Evolutionary conservation across 768 basidiomycete genomes (phyloP), one percentile per base, ranked within the genome.

Genomic region (Mycena pura): DNA sequence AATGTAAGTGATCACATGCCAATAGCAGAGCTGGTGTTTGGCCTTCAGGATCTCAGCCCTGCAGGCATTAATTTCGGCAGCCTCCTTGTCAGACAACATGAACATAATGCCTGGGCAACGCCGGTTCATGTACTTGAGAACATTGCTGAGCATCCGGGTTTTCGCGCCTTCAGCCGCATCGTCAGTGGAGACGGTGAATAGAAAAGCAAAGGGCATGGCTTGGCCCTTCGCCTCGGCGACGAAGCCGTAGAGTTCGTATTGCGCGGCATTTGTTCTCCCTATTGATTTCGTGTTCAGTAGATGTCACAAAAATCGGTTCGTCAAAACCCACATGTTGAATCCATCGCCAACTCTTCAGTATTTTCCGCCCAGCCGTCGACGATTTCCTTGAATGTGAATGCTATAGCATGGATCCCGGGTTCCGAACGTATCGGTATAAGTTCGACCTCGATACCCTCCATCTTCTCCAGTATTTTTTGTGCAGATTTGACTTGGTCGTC

Each of bases 21-120:
- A 76, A 40, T 73, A 71, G 60, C 74, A 76, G 1, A 76, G 52
- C 52, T 73, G 74, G 27, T 74, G 70, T 46, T 74, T 74, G 5
- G 69, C 67, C 14, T 52, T 5, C 3, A 68, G 65, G 14, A 66
- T 66, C 3, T 57, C 55, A 1, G 32, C 60, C 0, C 56, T 46
- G 52, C 72, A 60, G 0, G 70, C 70, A 51, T 65, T 67, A 39
- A 77, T 76, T 40, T 76, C 74, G 0, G 71, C 50, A 34, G 48
- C 46, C 25, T 74, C 70, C 51, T 76, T 76, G 59, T 76, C 73
- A 0, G 70, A 66, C 4, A 9, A 3, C 2, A 21, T 19, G n/a
- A 50, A 50, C 21, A 15, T 11, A 17, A 50, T 36, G 22, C 38
- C 25, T 1, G 32, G 32, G 15, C 34, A 50, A 13, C 9, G 31